These are phyloP conservation scores for Kluyveromyces sp. DNA, from an alignment of 1,139 yeast species.

Conservation along the genomic window DNA sequence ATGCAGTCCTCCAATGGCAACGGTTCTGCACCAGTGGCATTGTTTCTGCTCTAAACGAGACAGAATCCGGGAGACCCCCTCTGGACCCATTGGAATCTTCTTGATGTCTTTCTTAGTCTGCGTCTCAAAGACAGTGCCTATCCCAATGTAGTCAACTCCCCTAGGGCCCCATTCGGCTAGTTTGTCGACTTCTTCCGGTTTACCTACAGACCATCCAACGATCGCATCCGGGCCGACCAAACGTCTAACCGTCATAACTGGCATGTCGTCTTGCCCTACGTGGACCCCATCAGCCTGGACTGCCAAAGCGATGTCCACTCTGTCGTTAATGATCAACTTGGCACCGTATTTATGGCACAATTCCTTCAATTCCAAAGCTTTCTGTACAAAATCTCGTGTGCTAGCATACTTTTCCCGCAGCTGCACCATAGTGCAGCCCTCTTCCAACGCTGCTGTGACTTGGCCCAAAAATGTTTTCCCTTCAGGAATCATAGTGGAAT, in stretches of 20 bases:
- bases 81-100: conserved; percentile 53
- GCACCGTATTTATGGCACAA: conserved; percentile 54
- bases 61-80: conserved; percentile 55
- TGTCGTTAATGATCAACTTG: conserved; percentile 80
- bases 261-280: conserved; percentile 91
- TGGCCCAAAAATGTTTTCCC: conserved; percentile 53
- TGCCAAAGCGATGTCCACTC: conserved; percentile 86
- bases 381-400: conserved; percentile 58
- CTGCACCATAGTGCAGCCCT: conserved; percentile 79
- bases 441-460: conserved; percentile 53
- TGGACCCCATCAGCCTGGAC: conserved; percentile 89
- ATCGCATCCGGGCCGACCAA: conserved; percentile 69
- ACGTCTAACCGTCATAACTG: conserved; percentile 50
- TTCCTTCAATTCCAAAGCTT: conserved; percentile 55
- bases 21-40: conserved; percentile 44
- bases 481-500: conserved; percentile 66
- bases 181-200: conserved; percentile 47
- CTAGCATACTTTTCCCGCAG: conserved; percentile 71
- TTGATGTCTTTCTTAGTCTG: conserved; percentile 58
- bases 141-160: conserved; percentile 74
- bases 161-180: conserved; percentile 45
- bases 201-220: conserved; percentile 71
- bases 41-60: conserved; percentile 39
- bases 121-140: conserved; percentile 78
- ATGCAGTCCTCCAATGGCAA: conserved; percentile 85